Conservation (phyloP, 495 filamentous ascomycete genomes). For the Penicillium maclennaniae region DNA sequence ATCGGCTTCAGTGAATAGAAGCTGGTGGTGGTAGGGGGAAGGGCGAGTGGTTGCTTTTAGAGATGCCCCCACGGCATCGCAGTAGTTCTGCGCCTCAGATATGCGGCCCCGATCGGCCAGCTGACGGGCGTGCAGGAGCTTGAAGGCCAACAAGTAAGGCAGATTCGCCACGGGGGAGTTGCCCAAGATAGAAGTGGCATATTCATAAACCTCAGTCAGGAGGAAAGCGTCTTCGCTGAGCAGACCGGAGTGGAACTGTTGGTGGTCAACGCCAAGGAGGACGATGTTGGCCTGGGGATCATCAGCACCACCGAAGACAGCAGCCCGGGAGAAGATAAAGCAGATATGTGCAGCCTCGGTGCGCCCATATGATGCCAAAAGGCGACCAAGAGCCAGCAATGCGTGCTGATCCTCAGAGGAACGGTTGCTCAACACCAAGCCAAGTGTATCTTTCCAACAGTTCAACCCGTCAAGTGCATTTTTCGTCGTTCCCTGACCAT, state of each 20-base stretch:
- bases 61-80: slow-evolving; percentile 74
- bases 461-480: slow-evolving; percentile 81
- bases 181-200: slow-evolving; percentile 64
- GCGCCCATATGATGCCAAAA: slow-evolving; percentile 83
- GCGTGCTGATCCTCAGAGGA: slow-evolving; percentile 72
- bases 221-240: slow-evolving; percentile 80
- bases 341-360: slow-evolving; percentile 91
- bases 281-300: slow-evolving; percentile 75
- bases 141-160: slow-evolving; percentile 85
- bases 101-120: slow-evolving; percentile 80
- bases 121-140: slow-evolving; percentile 77
- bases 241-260: slow-evolving; percentile 58
- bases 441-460: slow-evolving; percentile 88
- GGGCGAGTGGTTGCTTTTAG: slow-evolving; percentile 78
- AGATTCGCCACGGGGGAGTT: slow-evolving; percentile 53
- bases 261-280: slow-evolving; percentile 79
- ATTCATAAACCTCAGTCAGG: slow-evolving; percentile 92
- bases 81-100: slow-evolving; percentile 84
- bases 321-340: slow-evolving; percentile 57
- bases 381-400: slow-evolving; percentile 72
- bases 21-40: slow-evolving; percentile 76
- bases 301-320: slow-evolving; percentile 76
- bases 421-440: slow-evolving; percentile 80
- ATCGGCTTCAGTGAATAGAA: slow-evolving; percentile 70
- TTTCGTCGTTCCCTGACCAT: slow-evolving; percentile 57